These are phyloP conservation scores for Crithidia sp. DNA, from an alignment of 208 protist genomes.

Conservation along the genomic window DNA sequence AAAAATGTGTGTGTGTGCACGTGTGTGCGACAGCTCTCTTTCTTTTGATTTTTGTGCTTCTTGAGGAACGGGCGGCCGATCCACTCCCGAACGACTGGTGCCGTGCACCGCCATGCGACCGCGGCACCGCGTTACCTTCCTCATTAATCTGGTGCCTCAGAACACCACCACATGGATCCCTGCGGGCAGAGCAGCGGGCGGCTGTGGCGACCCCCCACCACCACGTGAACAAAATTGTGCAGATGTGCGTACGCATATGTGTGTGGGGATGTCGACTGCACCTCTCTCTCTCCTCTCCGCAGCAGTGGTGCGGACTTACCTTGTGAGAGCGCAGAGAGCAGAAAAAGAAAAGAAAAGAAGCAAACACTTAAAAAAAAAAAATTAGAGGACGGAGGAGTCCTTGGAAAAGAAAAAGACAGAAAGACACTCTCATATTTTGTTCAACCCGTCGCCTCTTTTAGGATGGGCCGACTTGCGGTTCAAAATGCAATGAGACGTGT, in stretches of 20 bases:
- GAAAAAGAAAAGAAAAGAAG: neutral
- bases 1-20: neutral
- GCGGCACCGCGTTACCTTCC: slow-evolving; percentile 12
- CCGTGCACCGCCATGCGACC: slow-evolving; percentile 31
- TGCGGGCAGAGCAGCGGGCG: neutral
- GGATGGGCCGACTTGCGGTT: too few relatives aligned
- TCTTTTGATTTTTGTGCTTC: slow-evolving; percentile 10
- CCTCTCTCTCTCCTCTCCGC: too few relatives aligned
- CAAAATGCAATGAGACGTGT: too few relatives aligned
- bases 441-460: too few relatives aligned
- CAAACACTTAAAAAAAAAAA: neutral
- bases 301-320: too few relatives aligned
- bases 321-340: too few relatives aligned
- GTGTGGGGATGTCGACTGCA: too few relatives aligned
- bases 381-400: too few relatives aligned
- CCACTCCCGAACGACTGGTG: slow-evolving; percentile 5
- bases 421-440: neutral
- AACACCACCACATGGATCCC: neutral
- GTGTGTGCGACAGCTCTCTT: neutral
- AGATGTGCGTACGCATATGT: too few relatives aligned
- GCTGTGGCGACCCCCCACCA: too few relatives aligned
- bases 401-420: neutral
- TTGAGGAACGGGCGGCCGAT: neutral
- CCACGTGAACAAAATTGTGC: too few relatives aligned
- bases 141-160: neutral